Base-by-base conservation (phyloP, 768 basidiomycete species). In the Mrakia hoshinonis region DNA sequence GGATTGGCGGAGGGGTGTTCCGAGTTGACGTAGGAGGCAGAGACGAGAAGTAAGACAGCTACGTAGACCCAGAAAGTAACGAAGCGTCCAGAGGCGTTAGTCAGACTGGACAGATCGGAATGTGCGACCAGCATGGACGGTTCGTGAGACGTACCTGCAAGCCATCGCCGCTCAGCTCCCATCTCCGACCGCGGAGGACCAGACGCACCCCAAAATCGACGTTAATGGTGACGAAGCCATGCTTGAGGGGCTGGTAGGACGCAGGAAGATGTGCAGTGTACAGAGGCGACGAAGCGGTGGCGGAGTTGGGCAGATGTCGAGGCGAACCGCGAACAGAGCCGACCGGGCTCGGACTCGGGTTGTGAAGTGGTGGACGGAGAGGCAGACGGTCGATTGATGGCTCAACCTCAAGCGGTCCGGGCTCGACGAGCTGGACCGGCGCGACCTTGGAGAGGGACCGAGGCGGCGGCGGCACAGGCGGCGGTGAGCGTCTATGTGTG, bases 101-200 rank as follows among this genome's bases (percentile, higher is more conserved):
- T 36, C 15, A 48, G 6, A 34, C 15, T 9, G 36, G 22, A 24
- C 0, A 31, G 31, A 11, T n/a, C 38, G 26, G 24, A 55, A 36
- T 20, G 15, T 7, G 1, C 13, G 34, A 2, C n/a, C 39, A 54
- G 39, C 39, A 31, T 31, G 60, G 52, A 7, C 13, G 55, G 3
- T 1, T 22, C 18, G 13, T 24, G 13, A 26, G n/a, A 64, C 67
- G n/a, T 24, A 70, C 69, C 69, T 38, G n/a, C 9, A 9, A 22
- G 15, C 69, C 69, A 51, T 70, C 63, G 3, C 20, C 51, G 20
- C 26, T 63, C 49, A 70, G 54, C 12, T 52, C 39, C 69, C 69
- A 70, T 11, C 38, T 26, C 15, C 43, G 34, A 5, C 62, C 69
- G 29, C 69, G 39, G 31, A 70, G 48, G 31, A 61, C 47, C 18